A percentile compares a stretch with the other conserved stretches of the same genome.
Conservation (phyloP, 2,329 filamentous ascomycete genomes). For the Colletotrichum sansevieriae region DNA sequence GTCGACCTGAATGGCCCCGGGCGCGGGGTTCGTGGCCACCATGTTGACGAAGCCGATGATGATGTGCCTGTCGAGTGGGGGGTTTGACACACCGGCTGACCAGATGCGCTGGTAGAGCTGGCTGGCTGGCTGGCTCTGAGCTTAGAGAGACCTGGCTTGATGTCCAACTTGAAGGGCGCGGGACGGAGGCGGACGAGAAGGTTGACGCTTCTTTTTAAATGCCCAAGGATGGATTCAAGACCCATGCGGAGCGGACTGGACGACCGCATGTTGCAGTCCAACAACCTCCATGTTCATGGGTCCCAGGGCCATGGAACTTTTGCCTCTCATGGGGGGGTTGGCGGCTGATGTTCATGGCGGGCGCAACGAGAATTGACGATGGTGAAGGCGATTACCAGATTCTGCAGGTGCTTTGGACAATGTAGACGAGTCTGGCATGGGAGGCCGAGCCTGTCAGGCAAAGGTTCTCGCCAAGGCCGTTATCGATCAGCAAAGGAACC, state of each 20-base stretch:
- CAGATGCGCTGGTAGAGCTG: conserved; percentile 19
- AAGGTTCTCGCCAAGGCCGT: conserved; percentile 25
- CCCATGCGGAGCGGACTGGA: no score
- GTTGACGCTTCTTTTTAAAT: conserved; percentile 7
- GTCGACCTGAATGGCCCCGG: conserved; percentile 34
- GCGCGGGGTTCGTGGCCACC: conserved; percentile 22
- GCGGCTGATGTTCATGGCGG: conserved; percentile 18
- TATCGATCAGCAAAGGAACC: conserved; percentile 19
- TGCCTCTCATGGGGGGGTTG: conserved; percentile 25
- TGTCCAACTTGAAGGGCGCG: neutral
- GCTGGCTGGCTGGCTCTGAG: conserved; percentile 23
- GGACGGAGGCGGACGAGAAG: neutral
- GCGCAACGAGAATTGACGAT: conserved; percentile 18
- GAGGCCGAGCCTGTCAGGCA: neutral
- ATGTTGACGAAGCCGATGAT: neutral
- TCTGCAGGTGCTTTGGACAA: conserved; percentile 20
- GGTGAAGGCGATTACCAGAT: conserved; percentile 22
- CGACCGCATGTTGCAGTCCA: neutral
- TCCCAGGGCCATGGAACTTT: conserved; percentile 31
- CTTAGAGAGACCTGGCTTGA: conserved; percentile 28
- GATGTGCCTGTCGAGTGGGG: conserved; percentile 13
- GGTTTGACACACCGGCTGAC: conserved; percentile 12
- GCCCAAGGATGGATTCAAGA: neutral
- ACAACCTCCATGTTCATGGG: neutral
- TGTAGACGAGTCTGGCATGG: conserved; percentile 11